Evolutionary conservation across 2,329 filamentous ascomycete species (phyloP), one percentile per base, ranked within the genome.

Genomic region (Arthrobotrys conoides): DNA sequence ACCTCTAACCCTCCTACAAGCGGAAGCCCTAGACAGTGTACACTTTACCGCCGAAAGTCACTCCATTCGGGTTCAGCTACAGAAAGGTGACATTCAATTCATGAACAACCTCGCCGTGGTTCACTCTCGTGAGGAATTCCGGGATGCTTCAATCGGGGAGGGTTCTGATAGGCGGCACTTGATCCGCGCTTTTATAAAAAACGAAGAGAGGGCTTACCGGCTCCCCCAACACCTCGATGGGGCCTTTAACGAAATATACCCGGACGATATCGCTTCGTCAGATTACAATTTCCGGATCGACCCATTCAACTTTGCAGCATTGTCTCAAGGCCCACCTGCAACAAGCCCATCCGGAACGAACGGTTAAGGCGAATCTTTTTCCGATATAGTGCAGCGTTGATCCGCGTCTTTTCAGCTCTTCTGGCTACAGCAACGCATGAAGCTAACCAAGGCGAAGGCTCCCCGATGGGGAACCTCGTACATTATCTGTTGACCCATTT

Each of bases 201-300:
- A 87, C 79, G 83, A 84, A 3, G 85, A 86, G 71, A 79, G 84
- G 49, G 84, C 84, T 9, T 87, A 85, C 85, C 75, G 84, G 38
- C 85, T 83, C 1, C 86, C 86, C 1, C 82, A 81, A 27, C 80
- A 77, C 10, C 75, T 86, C 59, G 76, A 82, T 57, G 83, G 82
- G 3, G 84, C 86, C 8, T 91, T 88, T 88, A 84, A 86, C 20
- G 84, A 86, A 3, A 83, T 91, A 0, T 91, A 89, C 80, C 84
- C 86, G 0, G 87, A 85, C 2, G 86, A 71, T 24, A 24, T 90
- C 2, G 86, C 83, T 1, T 84, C 86, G 0, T 88, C 89, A 78
- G 86, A 85, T 10, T 85, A 88, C 41, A 86, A 89, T 0, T 88
- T 90, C 67, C 89, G 89, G 0, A 83, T 90, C 1, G 87, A 91